Evolutionary conservation across 1,139 yeast genomes (phyloP), one percentile per base, ranked within the genome.

Genomic region (Candida tunisiensis): DNA sequence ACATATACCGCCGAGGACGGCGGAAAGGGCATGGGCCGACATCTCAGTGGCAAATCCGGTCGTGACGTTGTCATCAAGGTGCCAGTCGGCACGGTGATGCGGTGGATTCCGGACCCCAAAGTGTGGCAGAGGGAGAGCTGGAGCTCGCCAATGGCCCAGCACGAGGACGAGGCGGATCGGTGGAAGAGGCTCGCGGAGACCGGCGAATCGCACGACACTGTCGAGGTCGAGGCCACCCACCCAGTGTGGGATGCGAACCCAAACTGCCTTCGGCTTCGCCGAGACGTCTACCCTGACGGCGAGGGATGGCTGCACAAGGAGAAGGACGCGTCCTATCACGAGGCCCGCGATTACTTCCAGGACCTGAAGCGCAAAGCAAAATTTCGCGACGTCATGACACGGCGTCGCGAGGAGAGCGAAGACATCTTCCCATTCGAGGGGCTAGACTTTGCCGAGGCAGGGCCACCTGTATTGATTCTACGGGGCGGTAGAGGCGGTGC

Each of bases 401-500:
- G 66, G 11, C 53, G 62, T n/a, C 64, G 65, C 26, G 96, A 88
- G 45, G 41, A 65, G 9, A 48, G 44, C 9, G 57, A 54, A 24
- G 96, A 88, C 47, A 57, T 64, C 25, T 74, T 82, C 41, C 96
- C 96, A 0, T 33, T 79, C 5, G 57, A 65, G 14, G 96, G 96
- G 0, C 47, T 82, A 21, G 98, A 88, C 48, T 58, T 88, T 29
- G 57, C 62, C 27, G 53, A 59, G 31, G 74, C 83, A 0, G 70
- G 82, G 0, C 59, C 57, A 4, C 64, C 62, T 19, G 93, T 95
- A 1, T 47, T 73, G n/a, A 44, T 88, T 13, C 44, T 85, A 25
- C 64, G 66, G 39, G 98, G 98, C 24, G 98, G 98, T 5, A 59
- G 62, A 39, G 96, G 96, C 16, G 98, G 98, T 0, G 62, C 85